These are phyloP conservation scores for Blastobotrys peoriensis DNA, from an alignment of 805 yeast genomes.

Conservation along the genomic window DNA sequence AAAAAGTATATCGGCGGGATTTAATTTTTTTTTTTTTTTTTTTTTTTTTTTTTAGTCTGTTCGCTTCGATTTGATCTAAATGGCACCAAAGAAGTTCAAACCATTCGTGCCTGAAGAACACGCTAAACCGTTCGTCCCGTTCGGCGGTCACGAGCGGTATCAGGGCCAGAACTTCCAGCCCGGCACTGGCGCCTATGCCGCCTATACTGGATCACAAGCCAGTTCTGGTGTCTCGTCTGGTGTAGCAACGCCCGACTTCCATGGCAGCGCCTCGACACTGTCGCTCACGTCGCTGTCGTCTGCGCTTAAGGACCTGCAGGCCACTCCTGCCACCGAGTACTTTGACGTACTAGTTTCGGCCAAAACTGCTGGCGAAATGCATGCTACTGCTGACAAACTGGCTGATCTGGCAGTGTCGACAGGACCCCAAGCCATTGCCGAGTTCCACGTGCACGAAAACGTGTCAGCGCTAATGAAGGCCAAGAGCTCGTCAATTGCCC, in stretches of 20 bases:
- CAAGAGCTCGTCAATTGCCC: slow-evolving; percentile 64
- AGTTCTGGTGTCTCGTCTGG: slow-evolving; percentile 11
- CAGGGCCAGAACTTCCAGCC: not conserved
- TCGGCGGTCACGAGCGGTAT: slow-evolving; percentile 4
- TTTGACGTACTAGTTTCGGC: slow-evolving; percentile 49
- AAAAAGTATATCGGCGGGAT: not conserved
- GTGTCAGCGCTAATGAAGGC: slow-evolving; percentile 62
- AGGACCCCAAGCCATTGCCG: slow-evolving; percentile 45
- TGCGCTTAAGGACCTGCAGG: slow-evolving; percentile 60
- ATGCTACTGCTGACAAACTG: slow-evolving; percentile 48
- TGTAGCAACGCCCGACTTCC: slow-evolving; percentile 22
- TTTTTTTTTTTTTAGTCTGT: slow-evolving; percentile 9
- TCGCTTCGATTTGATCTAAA: slow-evolving; percentile 1
- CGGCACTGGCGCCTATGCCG: not conserved
- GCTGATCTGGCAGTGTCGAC: slow-evolving; percentile 42
- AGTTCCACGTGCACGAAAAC: slow-evolving; percentile 62
- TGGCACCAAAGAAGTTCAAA: slow-evolving; percentile 16
- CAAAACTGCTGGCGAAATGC: slow-evolving; percentile 47
- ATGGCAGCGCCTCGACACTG: slow-evolving; percentile 42
- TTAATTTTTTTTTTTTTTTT: slow-evolving; percentile 9
- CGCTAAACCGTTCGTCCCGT: slow-evolving; percentile 6
- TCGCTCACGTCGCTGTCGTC: slow-evolving; percentile 68
- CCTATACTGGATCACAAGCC: slow-evolving; percentile 1
- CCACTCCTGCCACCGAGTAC: slow-evolving; percentile 60
- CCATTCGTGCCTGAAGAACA: slow-evolving; percentile 5